Evolutionary conservation across 208 protist species (phyloP).

Genomic region (Leishmania braziliensis): DNA sequence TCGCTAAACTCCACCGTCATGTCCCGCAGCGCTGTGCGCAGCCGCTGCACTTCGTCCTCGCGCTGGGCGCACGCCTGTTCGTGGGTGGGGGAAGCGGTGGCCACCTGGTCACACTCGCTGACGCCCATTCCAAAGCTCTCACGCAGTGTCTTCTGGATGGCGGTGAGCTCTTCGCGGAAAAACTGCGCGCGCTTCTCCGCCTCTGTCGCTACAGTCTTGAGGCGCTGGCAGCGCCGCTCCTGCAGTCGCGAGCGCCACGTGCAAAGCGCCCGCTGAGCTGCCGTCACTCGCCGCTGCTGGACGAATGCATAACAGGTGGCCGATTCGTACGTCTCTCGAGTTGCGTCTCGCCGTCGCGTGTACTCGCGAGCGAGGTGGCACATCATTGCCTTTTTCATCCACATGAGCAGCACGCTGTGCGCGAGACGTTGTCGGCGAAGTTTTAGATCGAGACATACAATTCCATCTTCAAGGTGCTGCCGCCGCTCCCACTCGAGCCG

Average conservation of each 20-base stretch:
- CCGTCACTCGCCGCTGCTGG: background rate
- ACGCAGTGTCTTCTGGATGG: constrained; percentile 20
- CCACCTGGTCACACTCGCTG: constrained; percentile 13
- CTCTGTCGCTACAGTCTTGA: constrained; percentile 8
- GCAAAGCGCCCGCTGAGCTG: background rate
- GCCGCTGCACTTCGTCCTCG: constrained; percentile 42
- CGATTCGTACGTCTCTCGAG: constrained; percentile 7
- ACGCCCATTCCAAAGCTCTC: constrained; percentile 2
- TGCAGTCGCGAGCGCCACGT: constrained; percentile 21
- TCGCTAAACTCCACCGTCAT: constrained; percentile 65
- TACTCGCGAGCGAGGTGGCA: constrained; percentile 25
- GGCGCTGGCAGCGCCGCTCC: background rate
- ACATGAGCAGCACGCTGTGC: constrained; percentile 15
- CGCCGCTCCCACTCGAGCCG: constrained; percentile 28
- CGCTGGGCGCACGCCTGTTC: constrained; percentile 23
- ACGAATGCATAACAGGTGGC: constrained; percentile 14
- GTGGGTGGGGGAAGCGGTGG: background rate
- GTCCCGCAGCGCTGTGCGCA: constrained; percentile 50
- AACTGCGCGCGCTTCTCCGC: constrained; percentile 27
- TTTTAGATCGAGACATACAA: background rate
- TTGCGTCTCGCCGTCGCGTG: background rate
- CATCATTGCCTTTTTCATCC: constrained; percentile 36
- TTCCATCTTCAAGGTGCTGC: constrained; percentile 27
- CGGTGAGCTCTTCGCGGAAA: constrained; percentile 25
- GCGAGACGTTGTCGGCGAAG: constrained; percentile 8